Conservation (phyloP, 2,329 filamentous ascomycete genomes). For the Apiospora hydei region DNA sequence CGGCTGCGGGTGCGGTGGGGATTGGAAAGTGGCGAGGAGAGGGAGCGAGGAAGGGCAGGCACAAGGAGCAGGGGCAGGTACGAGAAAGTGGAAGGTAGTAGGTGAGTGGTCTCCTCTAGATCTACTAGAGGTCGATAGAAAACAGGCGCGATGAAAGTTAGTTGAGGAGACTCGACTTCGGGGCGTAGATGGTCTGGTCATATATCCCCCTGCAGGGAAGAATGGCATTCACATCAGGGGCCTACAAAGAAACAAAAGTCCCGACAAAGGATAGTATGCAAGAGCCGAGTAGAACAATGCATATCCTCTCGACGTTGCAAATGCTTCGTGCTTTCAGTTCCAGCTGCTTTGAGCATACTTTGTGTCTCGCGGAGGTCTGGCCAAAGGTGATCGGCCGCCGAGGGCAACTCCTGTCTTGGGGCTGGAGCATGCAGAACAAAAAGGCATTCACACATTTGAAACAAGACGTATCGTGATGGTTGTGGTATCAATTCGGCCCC, state of each 20-base stretch:
- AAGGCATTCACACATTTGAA: too few species aligned
- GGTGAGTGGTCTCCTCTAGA: not conserved
- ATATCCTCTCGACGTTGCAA: too few species aligned
- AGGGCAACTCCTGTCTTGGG: not conserved
- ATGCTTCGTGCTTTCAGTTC: too few species aligned
- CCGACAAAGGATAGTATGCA: too few species aligned
- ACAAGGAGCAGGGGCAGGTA: not conserved
- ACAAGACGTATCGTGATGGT: not conserved
- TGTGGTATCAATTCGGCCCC: not conserved
- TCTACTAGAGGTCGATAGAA: not conserved
- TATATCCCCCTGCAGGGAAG: too few species aligned
- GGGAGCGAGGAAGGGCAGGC: not conserved
- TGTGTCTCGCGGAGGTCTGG: not conserved
- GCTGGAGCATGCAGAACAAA: accelerated
- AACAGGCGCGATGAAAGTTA: not conserved
- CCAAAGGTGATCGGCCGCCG: not conserved
- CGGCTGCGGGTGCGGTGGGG: not conserved
- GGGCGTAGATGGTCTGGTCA: too few species aligned
- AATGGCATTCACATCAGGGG: too few species aligned
- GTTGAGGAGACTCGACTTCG: not conserved
- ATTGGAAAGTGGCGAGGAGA: not conserved
- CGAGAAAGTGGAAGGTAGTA: not conserved
- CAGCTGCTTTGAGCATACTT: too few species aligned
- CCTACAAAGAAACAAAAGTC: too few species aligned
- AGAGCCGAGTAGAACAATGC: too few species aligned